Base-by-base conservation (phyloP, 306 rosid species). In the Medicago ruthenica region DNA sequence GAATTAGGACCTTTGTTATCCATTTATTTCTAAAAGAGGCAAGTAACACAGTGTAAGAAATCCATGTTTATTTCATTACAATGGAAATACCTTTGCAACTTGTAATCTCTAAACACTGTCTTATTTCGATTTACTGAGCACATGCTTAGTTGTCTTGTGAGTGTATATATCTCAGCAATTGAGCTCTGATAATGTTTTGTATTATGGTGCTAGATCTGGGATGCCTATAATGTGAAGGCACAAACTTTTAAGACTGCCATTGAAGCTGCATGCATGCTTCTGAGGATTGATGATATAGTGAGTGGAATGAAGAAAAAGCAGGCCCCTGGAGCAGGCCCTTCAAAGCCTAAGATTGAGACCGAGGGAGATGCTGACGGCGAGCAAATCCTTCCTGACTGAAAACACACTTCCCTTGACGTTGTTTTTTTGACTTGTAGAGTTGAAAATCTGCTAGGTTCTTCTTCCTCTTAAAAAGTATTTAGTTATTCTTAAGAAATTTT, bases 181-280 rank as follows among this genome's bases (percentile, higher is more conserved):
- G 50, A 65, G 39, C 17, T 73, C 71, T 63, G 7, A 72, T 20
- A 34, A 63, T 83, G 59, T 60, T 37, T 67, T 76, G 9, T 60
- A 5, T 63, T 51, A 44, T 65, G 13, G 55, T 84, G 62, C 36
- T 84, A 93, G 97, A 93, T 93, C 42, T 93, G 96, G 97, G 99
- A 96, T 82, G 96, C 96, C 73, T 96, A 92, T 86, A 96, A 90
- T 70, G 99, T 96, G 62, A 96, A 96, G 89, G 88, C 96, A 4
- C 99, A 96, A 80, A 91, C 99, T 5, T 96, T 96, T 51, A 96
- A 96, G 89, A 96, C 99, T 1, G 98, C 99, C 48, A 96, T 96
- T 74, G 99, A 96, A 92, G 96, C 98, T 37, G 93, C 98, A 41
- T 89, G 99, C 91, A 89, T 96, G 93, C 99, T 96, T 47, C 82